Conservation (phyloP, 2,329 filamentous ascomycete species). For the Biscogniauxia mediterranea region DNA sequence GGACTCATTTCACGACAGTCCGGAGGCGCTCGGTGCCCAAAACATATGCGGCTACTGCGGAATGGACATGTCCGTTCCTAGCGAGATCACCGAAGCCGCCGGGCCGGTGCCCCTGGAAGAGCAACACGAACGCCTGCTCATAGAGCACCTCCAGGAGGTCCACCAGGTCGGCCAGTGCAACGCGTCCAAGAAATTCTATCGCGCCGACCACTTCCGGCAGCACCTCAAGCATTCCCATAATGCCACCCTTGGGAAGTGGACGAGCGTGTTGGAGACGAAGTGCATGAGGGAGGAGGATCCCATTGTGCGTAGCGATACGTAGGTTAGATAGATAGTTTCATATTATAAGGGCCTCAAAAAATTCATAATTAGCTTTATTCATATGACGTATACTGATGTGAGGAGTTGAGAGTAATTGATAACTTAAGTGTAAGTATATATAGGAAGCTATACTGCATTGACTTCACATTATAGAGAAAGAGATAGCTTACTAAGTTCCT, state of each 20-base stretch:
- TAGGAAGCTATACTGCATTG: too few species aligned
- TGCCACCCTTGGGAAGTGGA: slow-evolving; percentile 14
- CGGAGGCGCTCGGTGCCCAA: slow-evolving; percentile 8
- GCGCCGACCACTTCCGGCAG: slow-evolving; percentile 22
- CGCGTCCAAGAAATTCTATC: slow-evolving; percentile 15
- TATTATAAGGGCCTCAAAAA: neutral
- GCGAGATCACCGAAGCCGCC: slow-evolving; percentile 3
- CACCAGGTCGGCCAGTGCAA: slow-evolving; percentile 20
- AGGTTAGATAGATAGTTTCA: neutral
- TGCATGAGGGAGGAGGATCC: slow-evolving; percentile 7
- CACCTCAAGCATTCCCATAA: slow-evolving; percentile 21
- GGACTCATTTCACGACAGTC: slow-evolving; percentile 18
- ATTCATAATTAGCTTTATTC: neutral
- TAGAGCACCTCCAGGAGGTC: slow-evolving; percentile 9
- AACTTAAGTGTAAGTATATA: too few species aligned
- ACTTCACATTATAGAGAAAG: too few species aligned
- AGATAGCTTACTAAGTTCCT: too few species aligned
- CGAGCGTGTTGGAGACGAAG: slow-evolving; percentile 10
- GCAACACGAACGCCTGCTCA: slow-evolving; percentile 7
- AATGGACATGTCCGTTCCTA: neutral
- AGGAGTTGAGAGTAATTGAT: too few species aligned
- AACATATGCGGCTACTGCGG: slow-evolving; percentile 20
- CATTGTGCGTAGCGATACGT: neutral
- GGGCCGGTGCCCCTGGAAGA: neutral
- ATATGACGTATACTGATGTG: too few species aligned